Base-by-base conservation (phyloP, 2,329 filamentous ascomycete genomes). In the Fusarium scirpi region DNA sequence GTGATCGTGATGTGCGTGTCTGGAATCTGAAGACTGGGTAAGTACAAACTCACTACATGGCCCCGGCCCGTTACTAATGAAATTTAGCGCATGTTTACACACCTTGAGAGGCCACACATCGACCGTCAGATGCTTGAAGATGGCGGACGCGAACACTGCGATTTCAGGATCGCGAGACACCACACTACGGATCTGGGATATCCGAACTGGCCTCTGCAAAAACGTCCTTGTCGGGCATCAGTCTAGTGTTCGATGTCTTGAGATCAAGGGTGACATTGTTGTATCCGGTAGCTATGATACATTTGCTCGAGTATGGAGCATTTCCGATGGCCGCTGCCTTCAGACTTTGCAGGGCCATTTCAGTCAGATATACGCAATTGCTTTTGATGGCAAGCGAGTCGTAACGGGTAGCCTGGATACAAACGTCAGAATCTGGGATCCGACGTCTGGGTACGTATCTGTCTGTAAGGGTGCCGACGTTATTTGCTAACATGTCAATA, bases 261-360 rank as follows among this genome's bases (percentile, higher is more conserved):
- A 97, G 78, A 97, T 98, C 76, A 94, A 97, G 78, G 96, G 94
- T 58, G 95, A 99, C 81, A 90, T 97, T 70, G 93, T 98, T 43
- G 96, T 99, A n/a, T 98, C 94, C 30, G 96, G 96, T 61, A 97
- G 94, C 80, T 99, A 99, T 81, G 96, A 99, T 79, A 98, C 96
- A 9, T 98, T 94, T 24, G 96, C 96, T 24, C 92, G 94, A 74
- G 95, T 99, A 61, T 99, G 96, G 96, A 98, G 93, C 80, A 98
- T 99, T 55, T 97, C 94, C 3, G 93, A 98, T 81, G 96, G 96
- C 30, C 90, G 94, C 68, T 99, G 96, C 79, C 84, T 98, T 58
- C 91, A 95, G 72, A 98, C 94, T 1, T 85, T 99, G 41, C 91
- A 92, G 46, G 96, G 96, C 1, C 96, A 99, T 81, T 99, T 98